Evolutionary conservation across 2,329 filamentous ascomycete genomes (phyloP), one percentile per base, ranked within the genome.

Genomic region (Ascochyta lentis): DNA sequence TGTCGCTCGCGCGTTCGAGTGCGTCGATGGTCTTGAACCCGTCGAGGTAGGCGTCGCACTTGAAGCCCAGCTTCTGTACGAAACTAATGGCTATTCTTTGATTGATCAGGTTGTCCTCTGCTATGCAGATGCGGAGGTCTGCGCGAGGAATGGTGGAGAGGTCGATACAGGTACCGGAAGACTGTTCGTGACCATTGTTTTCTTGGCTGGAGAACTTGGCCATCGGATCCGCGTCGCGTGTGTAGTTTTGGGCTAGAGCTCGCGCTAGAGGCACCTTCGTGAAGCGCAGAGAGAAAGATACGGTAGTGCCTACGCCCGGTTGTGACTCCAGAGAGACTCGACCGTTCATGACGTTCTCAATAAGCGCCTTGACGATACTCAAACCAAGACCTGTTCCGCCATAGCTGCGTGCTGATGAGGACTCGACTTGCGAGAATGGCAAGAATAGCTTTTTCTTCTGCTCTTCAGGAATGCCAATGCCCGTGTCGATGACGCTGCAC

Each of bases 51-150:
- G 93, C 92, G 73, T 94, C 89, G 47, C 95, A 92, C 53, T 86
- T 84, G 74, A 96, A 94, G 2, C 93, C 92, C 9, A 98, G 83
- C 53, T 91, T 90, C 64, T 89, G 87, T 52, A 96, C 90, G 65
- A 96, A 97, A 64, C 92, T 91, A 45, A 96, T 91, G 1, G 93
- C 93, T 64, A 97, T 97, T 74, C 90, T 92, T 70, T 96, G 91
- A 67, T 97, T 97, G 79, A 97, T 96, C 3, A 89, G 86, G 64
- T 97, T 97, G 78, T 98, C 94, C 70, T 98, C 94, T 0, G 94
- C 94, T 54, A 98, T 94, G 75, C 92, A 96, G 27, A 98, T 88
- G 29, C 91, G 88, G 27, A 98, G 81, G 52, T 96, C 83, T 40
- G 92, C 86, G 54, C 90, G 87, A 8, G 90, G 86, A 6, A 97